Evolutionary conservation across 257 asterid species (phyloP).

Genomic region (Fraxinus excelsior): DNA sequence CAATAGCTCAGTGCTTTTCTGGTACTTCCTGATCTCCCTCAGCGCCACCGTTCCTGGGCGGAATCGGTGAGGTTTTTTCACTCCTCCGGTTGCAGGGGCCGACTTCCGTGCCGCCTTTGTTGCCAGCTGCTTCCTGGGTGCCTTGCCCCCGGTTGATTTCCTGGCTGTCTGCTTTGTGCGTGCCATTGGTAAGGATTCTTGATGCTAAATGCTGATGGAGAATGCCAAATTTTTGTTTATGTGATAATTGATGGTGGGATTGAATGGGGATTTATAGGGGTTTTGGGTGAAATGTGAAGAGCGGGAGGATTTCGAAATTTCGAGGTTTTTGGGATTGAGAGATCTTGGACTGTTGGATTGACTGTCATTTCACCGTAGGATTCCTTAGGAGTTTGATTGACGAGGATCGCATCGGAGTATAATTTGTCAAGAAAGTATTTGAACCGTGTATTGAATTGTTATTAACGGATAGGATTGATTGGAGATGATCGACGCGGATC

Average conservation of each 20-base stretch:
- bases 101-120: conserved; percentile 4
- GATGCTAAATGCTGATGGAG: background rate
- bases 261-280: background rate
- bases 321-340: background rate
- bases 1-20: conserved; percentile 2
- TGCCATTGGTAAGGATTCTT: background rate
- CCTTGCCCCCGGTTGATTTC: conserved; percentile 1
- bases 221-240: background rate
- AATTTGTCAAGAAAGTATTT: background rate
- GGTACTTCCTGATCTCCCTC: conserved; percentile 7
- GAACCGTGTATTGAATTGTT: background rate
- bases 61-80: conserved; percentile 2
- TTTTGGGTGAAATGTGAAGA: background rate
- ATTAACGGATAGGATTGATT: background rate
- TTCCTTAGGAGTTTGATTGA: background rate
- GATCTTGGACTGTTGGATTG: background rate
- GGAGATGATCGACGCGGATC: background rate
- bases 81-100: conserved; percentile 3
- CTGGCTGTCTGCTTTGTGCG: conserved; percentile 1
- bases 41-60: conserved; percentile 1
- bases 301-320: background rate
- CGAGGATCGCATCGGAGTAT: background rate
- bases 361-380: background rate
- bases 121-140: conserved; percentile 8
- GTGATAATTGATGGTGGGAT: background rate